Conservation (phyloP, 75 land plant genomes). For the Pinus tabuliformis region DNA sequence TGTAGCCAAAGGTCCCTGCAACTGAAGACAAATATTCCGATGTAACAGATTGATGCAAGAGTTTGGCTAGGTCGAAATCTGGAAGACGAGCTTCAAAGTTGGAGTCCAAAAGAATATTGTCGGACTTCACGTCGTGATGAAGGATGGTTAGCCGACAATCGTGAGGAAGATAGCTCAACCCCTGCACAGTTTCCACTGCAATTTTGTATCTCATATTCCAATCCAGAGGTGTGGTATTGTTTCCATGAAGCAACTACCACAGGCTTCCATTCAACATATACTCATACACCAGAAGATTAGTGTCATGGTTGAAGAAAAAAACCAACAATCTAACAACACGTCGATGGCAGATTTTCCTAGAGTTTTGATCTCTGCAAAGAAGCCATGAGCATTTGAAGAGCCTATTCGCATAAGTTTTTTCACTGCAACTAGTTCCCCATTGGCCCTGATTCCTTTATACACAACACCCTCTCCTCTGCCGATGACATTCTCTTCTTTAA, state of each 20-base stretch:
- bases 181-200: slow-evolving; percentile 61
- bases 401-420: slow-evolving; percentile 50
- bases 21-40: slow-evolving; percentile 72
- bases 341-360: slow-evolving; percentile 71
- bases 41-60: slow-evolving; percentile 44
- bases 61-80: slow-evolving; percentile 75
- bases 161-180: slow-evolving; percentile 74
- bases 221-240: slow-evolving; percentile 40
- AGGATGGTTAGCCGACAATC: slow-evolving; percentile 71
- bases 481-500: slow-evolving; percentile 73
- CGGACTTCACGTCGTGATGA: slow-evolving; percentile 70
- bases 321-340: slow-evolving; percentile 64
- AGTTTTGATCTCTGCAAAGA: slow-evolving; percentile 64
- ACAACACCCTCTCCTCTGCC: slow-evolving; percentile 84
- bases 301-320: slow-evolving; percentile 58
- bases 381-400: slow-evolving; percentile 50
- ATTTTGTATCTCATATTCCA: slow-evolving; percentile 69
- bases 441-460: slow-evolving; percentile 64
- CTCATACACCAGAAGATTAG: slow-evolving; percentile 65
- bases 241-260: slow-evolving; percentile 31
- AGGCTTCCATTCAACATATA: slow-evolving; percentile 74
- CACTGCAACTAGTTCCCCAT: slow-evolving; percentile 73
- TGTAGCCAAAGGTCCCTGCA: slow-evolving; percentile 85
- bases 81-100: slow-evolving; percentile 72
- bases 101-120: slow-evolving; percentile 62